A percentile compares a stretch with the other conserved stretches of the same genome.
phyloP scores from a whole-genome alignment of 306 rosid genomes.

The Prunus campanulata region DNA sequence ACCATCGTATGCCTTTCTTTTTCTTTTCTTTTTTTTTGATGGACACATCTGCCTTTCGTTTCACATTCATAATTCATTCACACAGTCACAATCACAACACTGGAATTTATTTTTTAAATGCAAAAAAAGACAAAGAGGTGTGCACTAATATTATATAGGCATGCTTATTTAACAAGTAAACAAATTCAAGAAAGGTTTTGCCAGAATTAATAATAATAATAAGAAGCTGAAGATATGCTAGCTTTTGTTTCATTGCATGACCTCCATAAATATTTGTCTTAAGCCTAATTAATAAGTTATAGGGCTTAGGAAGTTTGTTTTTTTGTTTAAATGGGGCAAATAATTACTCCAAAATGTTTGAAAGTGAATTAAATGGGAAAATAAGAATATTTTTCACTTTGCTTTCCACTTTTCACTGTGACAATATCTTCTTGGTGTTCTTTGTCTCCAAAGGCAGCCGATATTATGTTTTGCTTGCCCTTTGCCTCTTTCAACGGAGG shows the following conservation, averaged over 20 bases:
- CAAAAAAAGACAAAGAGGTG: too few species aligned
- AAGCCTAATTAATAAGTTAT: slow-evolving; percentile 12
- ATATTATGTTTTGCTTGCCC: background rate
- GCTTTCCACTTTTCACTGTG: slow-evolving; percentile 5
- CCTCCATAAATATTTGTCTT: background rate
- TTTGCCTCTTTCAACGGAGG: background rate
- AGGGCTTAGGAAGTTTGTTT: background rate
- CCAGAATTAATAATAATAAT: too few species aligned
- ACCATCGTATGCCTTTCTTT: too few species aligned
- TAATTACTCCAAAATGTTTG: slow-evolving; percentile 10
- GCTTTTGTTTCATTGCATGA: background rate
- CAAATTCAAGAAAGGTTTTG: too few species aligned
- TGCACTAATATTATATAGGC: too few species aligned
- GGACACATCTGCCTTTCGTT: too few species aligned
- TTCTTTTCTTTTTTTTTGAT: too few species aligned
- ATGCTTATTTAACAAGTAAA: too few species aligned
- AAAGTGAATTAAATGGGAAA: slow-evolving; percentile 11
- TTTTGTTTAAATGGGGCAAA: slow-evolving; percentile 3
- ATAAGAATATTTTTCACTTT: background rate
- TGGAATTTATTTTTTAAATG: too few species aligned
- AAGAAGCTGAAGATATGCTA: background rate
- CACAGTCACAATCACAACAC: too few species aligned
- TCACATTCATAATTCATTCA: too few species aligned
- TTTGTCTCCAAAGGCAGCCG: too few species aligned
- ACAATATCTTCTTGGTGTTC: background rate